Evolutionary conservation across 148 eudicot species (phyloP).

Genomic region (Rhododendron kiyosumense): DNA sequence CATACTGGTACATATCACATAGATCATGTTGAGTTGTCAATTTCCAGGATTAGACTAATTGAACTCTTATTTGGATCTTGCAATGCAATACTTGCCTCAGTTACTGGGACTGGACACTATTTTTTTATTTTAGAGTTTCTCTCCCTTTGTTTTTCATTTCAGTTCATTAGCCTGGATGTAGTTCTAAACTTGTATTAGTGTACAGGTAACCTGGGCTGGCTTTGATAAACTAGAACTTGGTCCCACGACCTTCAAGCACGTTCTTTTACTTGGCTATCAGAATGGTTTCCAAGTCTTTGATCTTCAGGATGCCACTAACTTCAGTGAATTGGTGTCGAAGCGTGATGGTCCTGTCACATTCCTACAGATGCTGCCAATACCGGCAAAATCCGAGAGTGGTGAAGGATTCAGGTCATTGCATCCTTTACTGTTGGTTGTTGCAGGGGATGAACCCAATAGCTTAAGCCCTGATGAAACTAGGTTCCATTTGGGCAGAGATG

Average conservation of each 20-base stretch:
- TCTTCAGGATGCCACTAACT: constrained; percentile 34
- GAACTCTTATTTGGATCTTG: neutral
- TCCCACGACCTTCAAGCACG: constrained; percentile 21
- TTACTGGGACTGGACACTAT: neutral
- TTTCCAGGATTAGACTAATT: neutral
- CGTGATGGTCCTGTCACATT: constrained; percentile 40
- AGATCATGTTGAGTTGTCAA: neutral
- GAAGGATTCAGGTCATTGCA: constrained; percentile 33
- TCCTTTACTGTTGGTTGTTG: constrained; percentile 42
- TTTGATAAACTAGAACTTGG: constrained; percentile 42
- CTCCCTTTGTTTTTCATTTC: neutral
- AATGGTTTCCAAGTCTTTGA: constrained; percentile 46
- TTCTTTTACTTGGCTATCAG: constrained; percentile 41
- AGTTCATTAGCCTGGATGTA: neutral
- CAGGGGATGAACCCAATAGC: constrained; percentile 24
- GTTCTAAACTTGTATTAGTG: constrained; percentile 12
- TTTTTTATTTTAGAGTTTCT: neutral
- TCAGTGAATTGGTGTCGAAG: constrained; percentile 38
- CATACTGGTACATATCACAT: neutral
- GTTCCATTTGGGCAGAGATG: constrained; percentile 18
- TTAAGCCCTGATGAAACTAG: constrained; percentile 11
- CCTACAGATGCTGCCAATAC: constrained; percentile 41
- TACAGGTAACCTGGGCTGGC: constrained; percentile 51
- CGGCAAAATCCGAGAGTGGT: constrained; percentile 17
- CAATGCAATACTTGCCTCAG: neutral